These are phyloP conservation scores for Erodium maritimum DNA, from an alignment of 345 rosid genomes.

Conservation along the genomic window DNA sequence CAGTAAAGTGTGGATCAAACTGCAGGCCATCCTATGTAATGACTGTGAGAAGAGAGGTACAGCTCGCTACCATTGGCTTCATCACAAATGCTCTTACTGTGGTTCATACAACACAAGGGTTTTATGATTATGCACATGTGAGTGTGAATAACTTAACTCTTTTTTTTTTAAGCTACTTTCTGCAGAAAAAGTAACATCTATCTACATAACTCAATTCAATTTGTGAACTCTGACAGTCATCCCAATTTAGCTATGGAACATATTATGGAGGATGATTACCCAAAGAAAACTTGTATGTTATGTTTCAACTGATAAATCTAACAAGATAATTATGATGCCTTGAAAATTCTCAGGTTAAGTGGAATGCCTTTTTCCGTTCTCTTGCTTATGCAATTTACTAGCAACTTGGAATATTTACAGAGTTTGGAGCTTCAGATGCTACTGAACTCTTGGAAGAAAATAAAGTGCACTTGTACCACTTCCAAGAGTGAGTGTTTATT, in stretches of 20 bases:
- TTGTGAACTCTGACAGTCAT: too few species aligned
- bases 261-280: too few species aligned
- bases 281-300: too few species aligned
- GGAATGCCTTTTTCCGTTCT: background rate
- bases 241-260: too few species aligned
- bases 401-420: background rate
- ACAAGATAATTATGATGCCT: background rate
- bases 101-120: constrained; percentile 64
- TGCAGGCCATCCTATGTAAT: constrained; percentile 52
- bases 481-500: too few species aligned
- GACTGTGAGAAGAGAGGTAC: constrained; percentile 59
- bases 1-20: background rate
- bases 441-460: background rate
- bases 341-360: background rate
- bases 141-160: background rate
- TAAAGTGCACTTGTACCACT: too few species aligned
- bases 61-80: constrained; percentile 55
- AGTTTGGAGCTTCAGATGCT: background rate
- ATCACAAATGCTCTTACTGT: constrained; percentile 50
- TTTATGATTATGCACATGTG: constrained; percentile 14
- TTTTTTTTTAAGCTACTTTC: background rate
- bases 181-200: background rate
- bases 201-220: too few species aligned
- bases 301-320: background rate
- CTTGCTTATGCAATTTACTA: background rate